These are phyloP conservation scores for Lindgomyces ingoldianus DNA, from an alignment of 495 filamentous ascomycete species.

Conservation along the genomic window DNA sequence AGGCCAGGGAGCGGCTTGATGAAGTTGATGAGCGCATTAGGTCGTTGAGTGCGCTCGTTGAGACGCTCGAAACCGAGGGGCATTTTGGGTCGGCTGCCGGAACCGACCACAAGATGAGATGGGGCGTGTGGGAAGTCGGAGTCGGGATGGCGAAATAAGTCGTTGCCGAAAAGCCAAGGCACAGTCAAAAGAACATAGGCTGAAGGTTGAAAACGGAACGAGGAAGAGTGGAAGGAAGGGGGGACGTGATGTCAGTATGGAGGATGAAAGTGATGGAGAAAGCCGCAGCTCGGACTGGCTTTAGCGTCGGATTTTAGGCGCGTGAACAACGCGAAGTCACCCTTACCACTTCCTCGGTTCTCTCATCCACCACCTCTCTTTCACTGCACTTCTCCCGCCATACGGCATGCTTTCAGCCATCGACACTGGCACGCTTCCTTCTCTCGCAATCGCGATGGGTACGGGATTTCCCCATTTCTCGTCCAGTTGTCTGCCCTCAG, in stretches of 20 bases:
- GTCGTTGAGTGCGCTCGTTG: constrained; percentile 64
- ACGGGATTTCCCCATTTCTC: too few species aligned
- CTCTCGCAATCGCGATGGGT: too few species aligned
- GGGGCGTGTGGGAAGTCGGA: not conserved
- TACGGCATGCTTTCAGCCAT: too few species aligned
- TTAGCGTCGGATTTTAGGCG: constrained; percentile 12
- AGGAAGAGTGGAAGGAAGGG: not conserved
- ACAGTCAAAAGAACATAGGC: too few species aligned
- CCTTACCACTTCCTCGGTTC: too few species aligned
- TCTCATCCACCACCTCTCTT: too few species aligned
- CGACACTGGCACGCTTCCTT: too few species aligned
- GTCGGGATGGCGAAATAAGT: not conserved
- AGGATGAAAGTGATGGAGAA: not conserved
- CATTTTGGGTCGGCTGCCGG: constrained; percentile 60
- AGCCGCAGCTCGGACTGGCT: not conserved
- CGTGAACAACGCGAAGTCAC: constrained; percentile 21
- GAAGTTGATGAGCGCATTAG: constrained; percentile 71
- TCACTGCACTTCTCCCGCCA: too few species aligned
- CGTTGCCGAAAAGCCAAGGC: too few species aligned
- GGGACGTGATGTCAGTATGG: not conserved
- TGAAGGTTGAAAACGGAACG: too few species aligned
- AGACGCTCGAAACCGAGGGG: constrained; percentile 67
- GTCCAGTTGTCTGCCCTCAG: too few species aligned
- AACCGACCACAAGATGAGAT: too few species aligned
- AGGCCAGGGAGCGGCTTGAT: constrained; percentile 70